Evolutionary conservation across 495 filamentous ascomycete species (phyloP).

Genomic region (Thermothielavioides terrestris): DNA sequence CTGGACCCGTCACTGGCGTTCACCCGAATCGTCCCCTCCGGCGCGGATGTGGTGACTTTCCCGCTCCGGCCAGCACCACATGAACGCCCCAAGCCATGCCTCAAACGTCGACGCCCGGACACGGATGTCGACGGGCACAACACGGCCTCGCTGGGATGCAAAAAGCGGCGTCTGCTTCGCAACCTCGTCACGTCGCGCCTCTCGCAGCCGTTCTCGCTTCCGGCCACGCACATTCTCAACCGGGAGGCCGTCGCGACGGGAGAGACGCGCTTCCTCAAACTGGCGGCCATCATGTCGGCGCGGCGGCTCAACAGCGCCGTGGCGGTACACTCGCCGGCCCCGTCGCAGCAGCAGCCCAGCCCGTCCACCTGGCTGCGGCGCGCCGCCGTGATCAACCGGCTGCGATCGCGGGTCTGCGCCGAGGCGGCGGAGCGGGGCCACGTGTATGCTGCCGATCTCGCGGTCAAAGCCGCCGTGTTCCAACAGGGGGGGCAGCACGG

Average conservation of each 20-base stretch:
- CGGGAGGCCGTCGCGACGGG: conserved; percentile 36
- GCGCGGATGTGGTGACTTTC: conserved; percentile 15
- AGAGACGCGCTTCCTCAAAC: conserved; percentile 44
- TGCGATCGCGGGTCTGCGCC: conserved; percentile 15
- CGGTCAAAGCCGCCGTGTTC: conserved; percentile 12
- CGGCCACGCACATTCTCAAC: conserved; percentile 59
- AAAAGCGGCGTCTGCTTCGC: conserved; percentile 58
- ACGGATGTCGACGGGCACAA: conserved; percentile 56
- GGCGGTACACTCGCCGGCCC: neutral
- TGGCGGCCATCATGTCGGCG: conserved; percentile 22
- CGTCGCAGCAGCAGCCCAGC: conserved; percentile 6
- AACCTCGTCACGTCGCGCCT: conserved; percentile 60
- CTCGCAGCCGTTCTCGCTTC: conserved; percentile 57
- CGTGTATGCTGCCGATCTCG: conserved; percentile 2
- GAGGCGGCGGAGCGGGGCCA: conserved; percentile 12
- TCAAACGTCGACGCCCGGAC: conserved; percentile 50
- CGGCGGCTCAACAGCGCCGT: conserved; percentile 10
- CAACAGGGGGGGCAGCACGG: conserved; percentile 7
- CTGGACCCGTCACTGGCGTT: conserved; percentile 2
- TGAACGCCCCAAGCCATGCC: conserved; percentile 11
- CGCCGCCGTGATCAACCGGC: conserved; percentile 25
- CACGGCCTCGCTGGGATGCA: conserved; percentile 42
- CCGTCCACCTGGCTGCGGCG: conserved; percentile 22
- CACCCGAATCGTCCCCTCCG: conserved; percentile 10
- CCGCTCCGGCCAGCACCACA: conserved; percentile 3